Evolutionary conservation across 169 alveolate genomes (phyloP).

Genomic region (Perkinsus chesapeaki): DNA sequence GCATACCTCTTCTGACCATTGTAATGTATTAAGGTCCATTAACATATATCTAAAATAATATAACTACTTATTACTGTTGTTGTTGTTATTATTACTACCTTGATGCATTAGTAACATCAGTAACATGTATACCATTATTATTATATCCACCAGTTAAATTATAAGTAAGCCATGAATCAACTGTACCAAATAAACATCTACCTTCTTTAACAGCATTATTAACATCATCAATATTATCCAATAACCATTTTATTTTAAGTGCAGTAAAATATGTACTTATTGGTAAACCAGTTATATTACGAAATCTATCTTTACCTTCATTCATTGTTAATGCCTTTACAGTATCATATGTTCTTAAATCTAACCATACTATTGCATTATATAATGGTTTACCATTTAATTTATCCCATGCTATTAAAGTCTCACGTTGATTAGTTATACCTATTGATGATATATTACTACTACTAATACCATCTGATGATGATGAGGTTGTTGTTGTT

Average conservation of each 20-base stretch:
- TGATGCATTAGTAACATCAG: conserved; percentile 88
- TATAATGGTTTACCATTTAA: conserved; percentile 71
- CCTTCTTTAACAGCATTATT: conserved; percentile 24
- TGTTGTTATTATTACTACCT: no score
- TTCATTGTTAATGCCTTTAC: conserved; percentile 45
- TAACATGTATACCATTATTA: conserved; percentile 55
- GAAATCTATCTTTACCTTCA: conserved; percentile 48
- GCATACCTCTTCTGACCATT: conserved; percentile 74
- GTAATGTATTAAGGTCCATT: conserved; percentile 67
- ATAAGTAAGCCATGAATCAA: conserved; percentile 29
- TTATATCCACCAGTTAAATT: conserved; percentile 27
- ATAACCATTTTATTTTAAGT: conserved; percentile 42
- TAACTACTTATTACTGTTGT: not conserved
- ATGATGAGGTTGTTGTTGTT: no score
- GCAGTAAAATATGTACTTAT: conserved; percentile 81
- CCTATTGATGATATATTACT: conserved; percentile 51
- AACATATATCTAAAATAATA: conserved; percentile 57
- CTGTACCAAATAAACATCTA: conserved; percentile 20
- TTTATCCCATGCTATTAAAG: conserved; percentile 72
- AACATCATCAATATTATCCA: conserved; percentile 24
- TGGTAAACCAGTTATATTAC: conserved; percentile 75
- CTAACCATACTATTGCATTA: conserved; percentile 89
- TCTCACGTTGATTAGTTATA: conserved; percentile 73
- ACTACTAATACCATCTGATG: not conserved
- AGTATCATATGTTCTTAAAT: conserved; percentile 64